Evolutionary conservation across 495 filamentous ascomycete genomes (phyloP), one percentile per base, ranked within the genome.

Genomic region (Aspergillus haitiensis): DNA sequence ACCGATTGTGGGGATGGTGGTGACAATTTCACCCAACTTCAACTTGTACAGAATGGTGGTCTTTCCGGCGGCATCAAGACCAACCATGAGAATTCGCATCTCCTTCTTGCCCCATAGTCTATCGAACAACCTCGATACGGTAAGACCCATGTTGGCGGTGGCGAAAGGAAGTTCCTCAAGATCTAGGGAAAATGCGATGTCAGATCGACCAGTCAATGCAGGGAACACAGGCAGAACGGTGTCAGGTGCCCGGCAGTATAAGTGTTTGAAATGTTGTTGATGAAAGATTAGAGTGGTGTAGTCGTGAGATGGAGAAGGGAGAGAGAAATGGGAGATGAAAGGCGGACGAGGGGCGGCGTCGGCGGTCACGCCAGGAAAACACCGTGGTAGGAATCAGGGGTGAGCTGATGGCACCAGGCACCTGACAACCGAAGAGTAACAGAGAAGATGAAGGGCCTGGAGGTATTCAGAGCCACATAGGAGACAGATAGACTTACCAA

Each of bases 21-120:
- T 98, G 77, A 98, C 94, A 74, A 99, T 97, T 86, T 98, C 95
- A 83, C 94, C 93, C 65, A 98, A 84, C 89, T 99, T 99, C 71
- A 99, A 85, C 87, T 99, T 99, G 82, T 99, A 99, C 59, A 99
- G 89, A 75, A 99, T 99, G 70, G 94, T 99, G 70, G 94, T 99
- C 84, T 99, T 99, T 85, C 94, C 94, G 75, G 94, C 94, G 64
- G 94, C 94, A 78, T 99, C 94, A 67, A 99, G 85, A 82, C 94
- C 94, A 71, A 99, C 93, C 94, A 99, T 99, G 75, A 99, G 78
- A 76, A 99, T 96, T 81, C 93, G 87, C 94, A 99, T 99, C 86
- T 99, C 94, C 86, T 97, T 97, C 86, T 96, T 94, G 66, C 93
- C 92, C 88, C 91, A 97, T 73, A 98, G 87, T 81, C 87, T 86